These are phyloP conservation scores for Eimeria nieschulzi DNA, from an alignment of 169 alveolate genomes.

Conservation along the genomic window DNA sequence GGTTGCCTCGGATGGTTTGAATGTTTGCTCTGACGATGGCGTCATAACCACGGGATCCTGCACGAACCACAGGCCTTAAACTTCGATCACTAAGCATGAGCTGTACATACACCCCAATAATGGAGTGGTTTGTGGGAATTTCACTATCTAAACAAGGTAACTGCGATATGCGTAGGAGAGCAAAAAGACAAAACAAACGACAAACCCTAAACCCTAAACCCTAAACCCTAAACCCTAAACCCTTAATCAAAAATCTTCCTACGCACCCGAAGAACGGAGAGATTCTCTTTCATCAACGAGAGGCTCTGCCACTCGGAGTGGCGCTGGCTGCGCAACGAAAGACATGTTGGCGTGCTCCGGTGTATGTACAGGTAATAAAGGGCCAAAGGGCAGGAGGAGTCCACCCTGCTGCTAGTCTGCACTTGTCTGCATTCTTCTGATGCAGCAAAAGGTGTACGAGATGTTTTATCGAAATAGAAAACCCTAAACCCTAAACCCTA, in stretches of 20 bases:
- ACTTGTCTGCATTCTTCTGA: too few relatives aligned
- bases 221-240: slow-evolving; percentile 35
- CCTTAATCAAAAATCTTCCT: slow-evolving; percentile 1
- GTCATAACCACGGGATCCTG: slow-evolving; percentile 13
- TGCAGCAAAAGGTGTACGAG: too few relatives aligned
- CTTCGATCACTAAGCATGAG: too few relatives aligned
- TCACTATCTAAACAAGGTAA: too few relatives aligned
- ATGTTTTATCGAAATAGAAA: not conserved
- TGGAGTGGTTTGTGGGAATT: too few relatives aligned
- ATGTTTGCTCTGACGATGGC: slow-evolving; percentile 39
- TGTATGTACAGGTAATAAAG: not conserved
- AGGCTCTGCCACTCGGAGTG: not conserved
- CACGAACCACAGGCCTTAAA: too few relatives aligned
- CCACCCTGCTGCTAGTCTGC: too few relatives aligned
- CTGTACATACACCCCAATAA: too few relatives aligned
- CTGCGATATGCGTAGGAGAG: too few relatives aligned
- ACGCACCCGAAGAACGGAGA: not conserved
- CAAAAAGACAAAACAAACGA: too few relatives aligned
- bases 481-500: not conserved
- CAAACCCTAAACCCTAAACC: slow-evolving; percentile 17
- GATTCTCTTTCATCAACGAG: slow-evolving; percentile 11
- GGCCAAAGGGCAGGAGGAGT: too few relatives aligned
- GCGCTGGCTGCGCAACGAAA: slow-evolving; percentile 9
- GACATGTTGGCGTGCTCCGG: not conserved
- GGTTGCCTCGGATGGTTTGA: slow-evolving; percentile 56